Evolutionary conservation across 345 rosid species (phyloP).

Genomic region (Eucalyptus globulus): DNA sequence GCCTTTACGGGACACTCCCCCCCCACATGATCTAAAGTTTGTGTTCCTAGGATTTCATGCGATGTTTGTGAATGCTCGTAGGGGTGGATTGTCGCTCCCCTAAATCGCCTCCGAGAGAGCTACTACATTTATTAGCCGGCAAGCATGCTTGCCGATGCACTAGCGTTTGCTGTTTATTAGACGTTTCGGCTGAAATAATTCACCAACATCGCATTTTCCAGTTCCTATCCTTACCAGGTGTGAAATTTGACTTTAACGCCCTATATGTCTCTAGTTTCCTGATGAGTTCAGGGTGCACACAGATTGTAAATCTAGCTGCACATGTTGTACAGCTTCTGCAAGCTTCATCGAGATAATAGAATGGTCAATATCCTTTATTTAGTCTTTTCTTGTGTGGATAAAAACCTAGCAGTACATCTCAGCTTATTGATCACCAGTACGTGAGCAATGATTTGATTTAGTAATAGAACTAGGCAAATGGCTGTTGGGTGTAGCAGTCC

Average conservation of each 20-base stretch:
- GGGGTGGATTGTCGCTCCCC: neutral
- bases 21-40: neutral
- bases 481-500: neutral
- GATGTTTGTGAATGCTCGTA: neutral
- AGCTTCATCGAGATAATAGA: neutral
- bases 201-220: neutral
- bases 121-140: neutral
- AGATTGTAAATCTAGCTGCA: neutral
- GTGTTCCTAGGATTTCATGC: neutral
- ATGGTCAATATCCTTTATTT: neutral
- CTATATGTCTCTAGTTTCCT: neutral
- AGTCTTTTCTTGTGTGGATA: neutral
- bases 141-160: neutral
- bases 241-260: neutral
- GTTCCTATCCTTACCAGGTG: neutral
- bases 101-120: neutral
- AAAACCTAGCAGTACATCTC: neutral
- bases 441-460: neutral
- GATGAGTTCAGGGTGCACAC: neutral
- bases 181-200: neutral
- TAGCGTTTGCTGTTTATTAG: neutral
- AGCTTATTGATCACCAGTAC: neutral
- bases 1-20: neutral
- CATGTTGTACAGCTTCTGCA: neutral
- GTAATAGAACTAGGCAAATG: neutral